Base-by-base conservation (phyloP, 2,329 filamentous ascomycete genomes). In the Acrocalymma vagum region DNA sequence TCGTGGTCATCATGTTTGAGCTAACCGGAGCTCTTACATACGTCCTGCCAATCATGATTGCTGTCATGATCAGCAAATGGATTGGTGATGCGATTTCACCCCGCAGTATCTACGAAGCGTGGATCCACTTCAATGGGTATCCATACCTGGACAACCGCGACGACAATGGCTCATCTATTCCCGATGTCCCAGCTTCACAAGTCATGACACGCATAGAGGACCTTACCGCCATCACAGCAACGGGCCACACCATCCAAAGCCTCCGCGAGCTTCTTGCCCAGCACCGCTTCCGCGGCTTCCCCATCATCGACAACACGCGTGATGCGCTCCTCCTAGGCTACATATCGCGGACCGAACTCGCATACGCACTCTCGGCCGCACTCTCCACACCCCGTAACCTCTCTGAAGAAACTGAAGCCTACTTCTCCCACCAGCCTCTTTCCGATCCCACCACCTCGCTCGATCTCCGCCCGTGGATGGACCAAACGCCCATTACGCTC, bases 1-100 rank as follows among this genome's bases (percentile, higher is more conserved):
- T 99, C 54, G 93, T 99, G 4, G 94, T 97, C 61, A 99, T 99
- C 73, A 96, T 96, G 88, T 99, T 99, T 63, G 94, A 99, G 75
- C 85, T 99, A 40, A 99, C 94, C 0, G 94, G 94, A 36, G 94
- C 94, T 1, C 80, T 99, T 18, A 95, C 91, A 1, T 97, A 97
- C 65, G 93, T 99, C 32, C 83, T 99, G 6, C 94, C 94, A 38
- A 99, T 97, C 70, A 99, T 99, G 94, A 89, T 99, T 51, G 91
- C 92, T 28, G 94, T 99, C 63, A 95, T 99, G 92, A 80, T 97
- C 29, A 89, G 89, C 49, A 99, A 99, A 74, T 99, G 94, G 94
- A 90, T 96, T 17, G 94, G 92, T 61, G 94, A 99, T 69, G 93
- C 91, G 33, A 92, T 99, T 69, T 91, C 90, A 17, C 89, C 90